Evolutionary conservation across 345 rosid species (phyloP).

Genomic region (Raphanus raphanistrum): DNA sequence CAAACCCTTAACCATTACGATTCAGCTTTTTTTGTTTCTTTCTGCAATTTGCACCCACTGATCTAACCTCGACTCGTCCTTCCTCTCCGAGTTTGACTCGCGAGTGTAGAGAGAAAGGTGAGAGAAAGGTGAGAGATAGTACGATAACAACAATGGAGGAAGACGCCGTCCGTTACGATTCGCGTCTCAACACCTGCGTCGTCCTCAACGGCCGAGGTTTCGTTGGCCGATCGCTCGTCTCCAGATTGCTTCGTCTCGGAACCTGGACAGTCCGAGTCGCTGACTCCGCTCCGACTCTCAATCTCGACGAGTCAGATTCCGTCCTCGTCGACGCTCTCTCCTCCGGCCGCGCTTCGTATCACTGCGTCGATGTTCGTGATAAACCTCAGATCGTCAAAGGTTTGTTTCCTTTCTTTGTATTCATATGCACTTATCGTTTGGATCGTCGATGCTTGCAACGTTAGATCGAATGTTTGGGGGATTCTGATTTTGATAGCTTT

Average conservation of each 20-base stretch:
- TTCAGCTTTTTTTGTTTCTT: neutral
- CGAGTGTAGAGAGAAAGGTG: no score
- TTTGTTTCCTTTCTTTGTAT: conserved; percentile 2
- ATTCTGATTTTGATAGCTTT: conserved; percentile 8
- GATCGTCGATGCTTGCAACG: conserved; percentile 3
- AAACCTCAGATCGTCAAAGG: conserved; percentile 58
- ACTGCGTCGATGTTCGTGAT: conserved; percentile 67
- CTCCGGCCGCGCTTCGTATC: conserved; percentile 67
- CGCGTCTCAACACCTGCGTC: conserved; percentile 57
- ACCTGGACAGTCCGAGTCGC: conserved; percentile 83
- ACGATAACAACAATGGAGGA: conserved; percentile 40
- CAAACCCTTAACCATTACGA: conserved; percentile 15
- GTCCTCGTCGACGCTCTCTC: conserved; percentile 60
- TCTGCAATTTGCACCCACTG: conserved; percentile 27
- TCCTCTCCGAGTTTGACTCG: conserved; percentile 30
- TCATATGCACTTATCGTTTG: conserved; percentile 1
- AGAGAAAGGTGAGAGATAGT: no score
- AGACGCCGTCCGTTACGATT: conserved; percentile 42
- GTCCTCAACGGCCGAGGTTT: conserved; percentile 87
- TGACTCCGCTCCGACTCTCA: conserved; percentile 56
- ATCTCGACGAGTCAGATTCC: conserved; percentile 54
- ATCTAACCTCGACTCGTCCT: conserved; percentile 16
- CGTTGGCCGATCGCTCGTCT: conserved; percentile 75
- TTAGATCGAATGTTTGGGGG: neutral
- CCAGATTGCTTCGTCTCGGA: conserved; percentile 59